Percentiles rank a stretch among this genome's conserved stretches.
phyloP scores from a whole-genome alignment of 495 filamentous ascomycete species.

The Tuber aestivum region DNA sequence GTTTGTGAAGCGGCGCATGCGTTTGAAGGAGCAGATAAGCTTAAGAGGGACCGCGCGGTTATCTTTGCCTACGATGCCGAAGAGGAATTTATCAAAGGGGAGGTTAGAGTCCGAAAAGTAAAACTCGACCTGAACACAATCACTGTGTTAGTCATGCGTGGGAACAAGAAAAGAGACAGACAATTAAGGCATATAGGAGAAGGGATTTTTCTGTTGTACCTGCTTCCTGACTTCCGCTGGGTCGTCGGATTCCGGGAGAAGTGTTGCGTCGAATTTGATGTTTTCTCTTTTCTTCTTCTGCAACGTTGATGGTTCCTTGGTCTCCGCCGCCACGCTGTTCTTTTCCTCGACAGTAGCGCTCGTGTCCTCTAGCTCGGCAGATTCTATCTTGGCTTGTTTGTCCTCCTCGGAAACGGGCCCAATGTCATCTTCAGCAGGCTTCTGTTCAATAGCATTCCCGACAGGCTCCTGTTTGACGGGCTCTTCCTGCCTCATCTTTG shows the following conservation, averaged over 20 bases:
- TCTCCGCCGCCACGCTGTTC: conserved; percentile 3
- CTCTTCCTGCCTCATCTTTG: background rate
- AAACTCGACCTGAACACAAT: conserved; percentile 71
- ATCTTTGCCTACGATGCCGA: conserved; percentile 62
- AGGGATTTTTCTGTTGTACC: conserved; percentile 45
- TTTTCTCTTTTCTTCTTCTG: conserved; percentile 6
- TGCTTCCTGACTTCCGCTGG: conserved; percentile 73
- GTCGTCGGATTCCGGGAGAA: conserved; percentile 61
- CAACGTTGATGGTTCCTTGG: conserved; percentile 12
- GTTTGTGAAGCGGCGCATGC: conserved; percentile 88
- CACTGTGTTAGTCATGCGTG: background rate
- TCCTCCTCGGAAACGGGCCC: conserved; percentile 6
- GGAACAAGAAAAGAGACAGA: background rate
- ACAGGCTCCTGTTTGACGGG: background rate
- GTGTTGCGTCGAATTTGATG: conserved; percentile 60
- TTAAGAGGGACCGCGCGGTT: conserved; percentile 76
- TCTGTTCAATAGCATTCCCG: background rate
- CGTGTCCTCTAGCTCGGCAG: conserved; percentile 12
- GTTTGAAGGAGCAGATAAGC: conserved; percentile 74
- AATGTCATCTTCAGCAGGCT: background rate
- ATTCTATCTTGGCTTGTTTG: background rate
- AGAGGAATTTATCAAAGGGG: conserved; percentile 77
- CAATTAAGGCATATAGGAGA: too few relatives aligned
- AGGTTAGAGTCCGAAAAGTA: conserved; percentile 96
- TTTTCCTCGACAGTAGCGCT: conserved; percentile 6